phyloP scores from a whole-genome alignment of 306 rosid species.

The Medicago ruthenica region DNA sequence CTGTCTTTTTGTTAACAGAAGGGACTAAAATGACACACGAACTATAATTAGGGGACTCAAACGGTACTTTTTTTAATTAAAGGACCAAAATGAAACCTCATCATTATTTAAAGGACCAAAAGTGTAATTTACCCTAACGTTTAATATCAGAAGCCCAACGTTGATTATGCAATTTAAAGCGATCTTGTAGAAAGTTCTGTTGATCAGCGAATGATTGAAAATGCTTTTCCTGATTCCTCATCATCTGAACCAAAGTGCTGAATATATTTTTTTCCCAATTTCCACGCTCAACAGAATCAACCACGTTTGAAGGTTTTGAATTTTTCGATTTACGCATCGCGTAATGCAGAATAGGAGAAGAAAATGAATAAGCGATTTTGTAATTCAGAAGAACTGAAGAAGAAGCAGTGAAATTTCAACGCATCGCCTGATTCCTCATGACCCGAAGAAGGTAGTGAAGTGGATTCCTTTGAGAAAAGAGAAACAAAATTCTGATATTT shows the following conservation, averaged over 20 bases:
- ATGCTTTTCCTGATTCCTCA: constrained; percentile 65
- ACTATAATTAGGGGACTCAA: too few relatives aligned
- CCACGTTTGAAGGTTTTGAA: constrained; percentile 30
- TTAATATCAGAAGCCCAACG: constrained; percentile 65
- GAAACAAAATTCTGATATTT: too few relatives aligned
- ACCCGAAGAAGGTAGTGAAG: too few relatives aligned
- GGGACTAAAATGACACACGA: too few relatives aligned
- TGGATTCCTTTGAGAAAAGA: too few relatives aligned
- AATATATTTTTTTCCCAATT: constrained; percentile 74
- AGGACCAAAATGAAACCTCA: too few relatives aligned
- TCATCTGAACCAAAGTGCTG: constrained; percentile 58
- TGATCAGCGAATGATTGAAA: constrained; percentile 60
- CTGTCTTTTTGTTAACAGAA: too few relatives aligned
- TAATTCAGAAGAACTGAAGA: constrained; percentile 37
- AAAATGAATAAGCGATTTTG: constrained; percentile 1
- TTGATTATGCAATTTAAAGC: constrained; percentile 58
- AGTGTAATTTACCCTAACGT: too few relatives aligned
- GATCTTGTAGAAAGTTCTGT: constrained; percentile 65
- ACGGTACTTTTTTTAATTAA: too few relatives aligned
- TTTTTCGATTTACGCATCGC: constrained; percentile 51
- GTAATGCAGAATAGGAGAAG: too few relatives aligned
- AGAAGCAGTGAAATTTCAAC: constrained; percentile 14
- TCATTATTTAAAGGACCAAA: too few relatives aligned
- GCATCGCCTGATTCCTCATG: too few relatives aligned
- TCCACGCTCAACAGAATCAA: constrained; percentile 36